Percentiles rank a stretch among this genome's conserved stretches.
phyloP scores from a whole-genome alignment of 1,284 basidiomycete genomes.

The Melampsora larici-populina region DNA sequence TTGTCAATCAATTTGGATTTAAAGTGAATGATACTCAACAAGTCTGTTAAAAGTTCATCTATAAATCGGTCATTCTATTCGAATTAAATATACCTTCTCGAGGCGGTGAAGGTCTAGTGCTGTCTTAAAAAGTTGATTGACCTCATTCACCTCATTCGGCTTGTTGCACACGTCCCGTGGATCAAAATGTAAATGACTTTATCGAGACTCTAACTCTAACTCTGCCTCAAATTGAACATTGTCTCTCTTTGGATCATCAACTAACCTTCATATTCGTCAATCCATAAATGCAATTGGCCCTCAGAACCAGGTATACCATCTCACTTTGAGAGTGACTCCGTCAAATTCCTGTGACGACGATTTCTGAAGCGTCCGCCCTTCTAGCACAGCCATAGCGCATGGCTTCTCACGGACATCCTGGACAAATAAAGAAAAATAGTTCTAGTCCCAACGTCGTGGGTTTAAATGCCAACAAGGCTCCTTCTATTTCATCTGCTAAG shows the following conservation, averaged over 20 bases:
- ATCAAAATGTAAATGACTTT: background rate
- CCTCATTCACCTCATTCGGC: background rate
- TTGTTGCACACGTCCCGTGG: background rate
- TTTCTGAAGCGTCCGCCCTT: background rate
- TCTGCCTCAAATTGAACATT: background rate
- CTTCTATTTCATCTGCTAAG: conserved; percentile 16
- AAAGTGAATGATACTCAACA: background rate
- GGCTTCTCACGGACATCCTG: conserved; percentile 31
- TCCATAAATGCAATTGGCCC: background rate
- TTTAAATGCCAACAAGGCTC: conserved; percentile 22
- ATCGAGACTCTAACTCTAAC: background rate
- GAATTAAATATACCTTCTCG: background rate
- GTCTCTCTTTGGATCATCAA: background rate
- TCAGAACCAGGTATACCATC: background rate
- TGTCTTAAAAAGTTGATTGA: background rate
- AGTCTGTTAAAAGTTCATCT: background rate
- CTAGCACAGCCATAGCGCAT: conserved; percentile 18
- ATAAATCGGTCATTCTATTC: background rate
- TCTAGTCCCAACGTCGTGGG: conserved; percentile 26
- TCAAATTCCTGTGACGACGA: background rate
- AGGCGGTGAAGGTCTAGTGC: background rate
- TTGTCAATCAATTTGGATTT: background rate
- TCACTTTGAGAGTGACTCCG: background rate
- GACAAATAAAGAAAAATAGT: conserved; percentile 37
- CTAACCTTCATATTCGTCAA: background rate